Evolutionary conservation across 148 eudicot genomes (phyloP).

Genomic region (Camellia granthamiana): DNA sequence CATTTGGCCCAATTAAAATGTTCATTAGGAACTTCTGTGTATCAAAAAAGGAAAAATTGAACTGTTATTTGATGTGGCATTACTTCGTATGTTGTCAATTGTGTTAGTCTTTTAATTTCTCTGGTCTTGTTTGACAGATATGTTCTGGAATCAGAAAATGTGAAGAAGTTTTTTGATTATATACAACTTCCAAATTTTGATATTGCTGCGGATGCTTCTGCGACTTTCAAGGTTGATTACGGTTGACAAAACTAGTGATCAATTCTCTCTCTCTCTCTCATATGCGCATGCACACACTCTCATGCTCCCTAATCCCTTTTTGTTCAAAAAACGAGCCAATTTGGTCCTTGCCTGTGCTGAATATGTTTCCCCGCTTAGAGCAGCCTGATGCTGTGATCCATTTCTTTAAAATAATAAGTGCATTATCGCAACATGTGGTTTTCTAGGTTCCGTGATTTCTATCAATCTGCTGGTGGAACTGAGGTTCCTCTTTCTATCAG

Average conservation of each 20-base stretch:
- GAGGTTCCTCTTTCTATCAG: neutral
- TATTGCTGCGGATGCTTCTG: constrained; percentile 97
- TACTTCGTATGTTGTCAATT: neutral
- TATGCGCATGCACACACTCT: neutral
- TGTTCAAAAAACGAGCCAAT: neutral
- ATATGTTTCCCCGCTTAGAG: neutral
- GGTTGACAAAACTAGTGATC: constrained; percentile 8
- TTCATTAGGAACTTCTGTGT: neutral
- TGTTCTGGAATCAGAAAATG: constrained; percentile 82
- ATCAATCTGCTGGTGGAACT: neutral
- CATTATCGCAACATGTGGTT: neutral
- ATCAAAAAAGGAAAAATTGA: neutral
- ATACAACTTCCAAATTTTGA: constrained; percentile 97
- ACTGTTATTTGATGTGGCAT: neutral
- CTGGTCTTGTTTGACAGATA: constrained; percentile 47
- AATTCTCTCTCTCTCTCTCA: neutral
- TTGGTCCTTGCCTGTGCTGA: neutral
- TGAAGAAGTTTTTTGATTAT: constrained; percentile 84
- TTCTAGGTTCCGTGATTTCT: neutral
- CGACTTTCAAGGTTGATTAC: constrained; percentile 79
- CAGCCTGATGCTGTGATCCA: neutral
- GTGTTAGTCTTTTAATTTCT: neutral
- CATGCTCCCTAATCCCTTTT: neutral
- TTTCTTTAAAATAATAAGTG: neutral
- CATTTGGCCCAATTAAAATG: neutral